These are phyloP conservation scores for Phoenix dactylifera DNA, from an alignment of 176 grass and related monocot species.

Conservation along the genomic window DNA sequence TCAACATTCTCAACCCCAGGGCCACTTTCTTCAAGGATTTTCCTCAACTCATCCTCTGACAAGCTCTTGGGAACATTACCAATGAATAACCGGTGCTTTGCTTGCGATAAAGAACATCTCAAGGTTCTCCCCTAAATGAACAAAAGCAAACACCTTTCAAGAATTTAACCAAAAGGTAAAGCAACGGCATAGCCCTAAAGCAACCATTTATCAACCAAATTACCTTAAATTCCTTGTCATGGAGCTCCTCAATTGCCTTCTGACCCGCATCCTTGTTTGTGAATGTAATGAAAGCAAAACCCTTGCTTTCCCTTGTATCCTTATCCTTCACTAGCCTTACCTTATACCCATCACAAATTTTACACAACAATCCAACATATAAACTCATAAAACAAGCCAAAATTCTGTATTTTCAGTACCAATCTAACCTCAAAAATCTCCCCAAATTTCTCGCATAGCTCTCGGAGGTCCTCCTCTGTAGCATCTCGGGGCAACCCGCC, in stretches of 20 bases:
- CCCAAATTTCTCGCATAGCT: constrained; percentile 60
- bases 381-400: background rate
- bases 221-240: constrained; percentile 96
- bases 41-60: constrained; percentile 74
- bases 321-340: constrained; percentile 88
- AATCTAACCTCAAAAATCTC: constrained; percentile 64
- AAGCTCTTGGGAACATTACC: constrained; percentile 96
- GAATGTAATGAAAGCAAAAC: constrained; percentile 84
- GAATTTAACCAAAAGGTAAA: background rate
- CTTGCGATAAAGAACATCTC: constrained; percentile 84
- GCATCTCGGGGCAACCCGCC: constrained; percentile 67
- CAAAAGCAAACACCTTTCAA: constrained; percentile 6
- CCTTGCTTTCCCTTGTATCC: constrained; percentile 83
- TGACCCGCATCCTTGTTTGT: constrained; percentile 44
- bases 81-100: constrained; percentile 86
- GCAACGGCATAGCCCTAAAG: background rate
- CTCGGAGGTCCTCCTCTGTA: constrained; percentile 61
- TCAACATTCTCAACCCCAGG: constrained; percentile 85
- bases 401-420: background rate
- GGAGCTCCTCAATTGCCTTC: constrained; percentile 55
- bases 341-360: constrained; percentile 30
- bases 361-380: background rate
- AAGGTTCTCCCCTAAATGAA: constrained; percentile 69
- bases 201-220: background rate
- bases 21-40: constrained; percentile 59